phyloP scores from a whole-genome alignment of 2,329 filamentous ascomycete species.

The Colletotrichum liriopes region DNA sequence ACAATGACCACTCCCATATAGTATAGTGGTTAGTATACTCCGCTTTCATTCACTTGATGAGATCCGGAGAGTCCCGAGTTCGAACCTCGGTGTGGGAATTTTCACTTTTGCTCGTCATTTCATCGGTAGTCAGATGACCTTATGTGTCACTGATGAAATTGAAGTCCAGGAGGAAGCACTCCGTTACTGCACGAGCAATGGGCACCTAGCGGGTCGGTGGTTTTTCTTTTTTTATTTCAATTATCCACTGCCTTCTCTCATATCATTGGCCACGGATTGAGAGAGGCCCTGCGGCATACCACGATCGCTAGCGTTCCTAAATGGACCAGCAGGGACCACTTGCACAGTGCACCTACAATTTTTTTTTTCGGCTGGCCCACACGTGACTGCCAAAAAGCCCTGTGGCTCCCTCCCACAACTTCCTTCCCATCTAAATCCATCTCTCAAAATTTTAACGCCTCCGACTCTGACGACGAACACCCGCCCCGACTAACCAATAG shows the following conservation, averaged over 20 bases:
- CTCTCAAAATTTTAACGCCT: constrained; percentile 17
- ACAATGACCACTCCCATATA: constrained; percentile 31
- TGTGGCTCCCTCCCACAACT: constrained; percentile 1
- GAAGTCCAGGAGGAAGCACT: not conserved
- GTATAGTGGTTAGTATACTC: constrained; percentile 42
- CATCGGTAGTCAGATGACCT: not conserved
- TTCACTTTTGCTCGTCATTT: not conserved
- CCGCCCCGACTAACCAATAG: constrained; percentile 51
- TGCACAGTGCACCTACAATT: constrained; percentile 2
- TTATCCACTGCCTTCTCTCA: too few species aligned
- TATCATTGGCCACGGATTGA: constrained; percentile 2
- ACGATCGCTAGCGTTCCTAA: not conserved
- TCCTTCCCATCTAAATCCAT: not conserved
- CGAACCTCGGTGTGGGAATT: constrained; percentile 37
- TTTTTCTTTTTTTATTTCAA: not conserved
- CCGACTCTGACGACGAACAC: constrained; percentile 30
- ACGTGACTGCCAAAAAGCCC: constrained; percentile 32
- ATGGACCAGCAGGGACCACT: not conserved
- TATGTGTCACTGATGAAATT: not conserved
- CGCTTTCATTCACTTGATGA: constrained; percentile 24
- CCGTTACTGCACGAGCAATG: not conserved
- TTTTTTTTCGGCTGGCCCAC: constrained; percentile 12
- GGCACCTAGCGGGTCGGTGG: not conserved
- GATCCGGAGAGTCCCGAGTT: constrained; percentile 36
- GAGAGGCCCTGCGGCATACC: not conserved